Base-by-base conservation (phyloP, 2,329 filamentous ascomycete species). In the Dothideomycetidae sp. region DNA sequence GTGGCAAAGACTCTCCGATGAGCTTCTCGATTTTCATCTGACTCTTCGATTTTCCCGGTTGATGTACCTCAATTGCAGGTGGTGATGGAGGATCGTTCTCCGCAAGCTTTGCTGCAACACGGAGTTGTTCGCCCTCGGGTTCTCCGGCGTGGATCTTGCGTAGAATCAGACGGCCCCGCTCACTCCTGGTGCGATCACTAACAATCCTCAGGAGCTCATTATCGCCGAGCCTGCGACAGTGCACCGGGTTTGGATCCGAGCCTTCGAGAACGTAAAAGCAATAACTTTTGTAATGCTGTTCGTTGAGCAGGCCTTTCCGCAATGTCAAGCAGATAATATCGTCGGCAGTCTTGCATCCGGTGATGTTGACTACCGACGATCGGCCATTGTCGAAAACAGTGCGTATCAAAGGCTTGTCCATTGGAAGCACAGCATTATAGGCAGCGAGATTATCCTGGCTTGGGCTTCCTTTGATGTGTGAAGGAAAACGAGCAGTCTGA, bases 181-280 rank as follows among this genome's bases (percentile, higher is more conserved):
- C 90, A 2, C 83, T 79, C 37, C 85, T 75, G 43, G 75, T 80
- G 45, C 78, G 73, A 49, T 93, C 85, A 51, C 84, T 85, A 58
- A 92, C 92, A 38, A 96, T 82, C 43, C 83, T 77, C 70, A 90
- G 81, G 9, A 98, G 65, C 55, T 98, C 90, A 3, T 75, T 78
- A 51, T 98, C 90, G 21, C 78, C 78, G 28, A 96, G 67, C 34
- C 82, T 76, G 42, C 85, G 77, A 55, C 83, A 92, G 52, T 85
- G 76, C 34, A 70, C 72, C 18, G 84, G 79, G 48, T 90, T 79
- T 2, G 86, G 78, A 33, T 94, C 84, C 28, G 84, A 66, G 35
- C 86, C 88, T 47, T 83, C 78, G 41, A 96, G 67, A 1, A 93
- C 79, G 67, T 90, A 96, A 62, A 98, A 96, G 63, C 86, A 94